These are phyloP conservation scores for Apiospora aurea DNA, from an alignment of 2,329 filamentous ascomycete genomes.

Conservation along the genomic window DNA sequence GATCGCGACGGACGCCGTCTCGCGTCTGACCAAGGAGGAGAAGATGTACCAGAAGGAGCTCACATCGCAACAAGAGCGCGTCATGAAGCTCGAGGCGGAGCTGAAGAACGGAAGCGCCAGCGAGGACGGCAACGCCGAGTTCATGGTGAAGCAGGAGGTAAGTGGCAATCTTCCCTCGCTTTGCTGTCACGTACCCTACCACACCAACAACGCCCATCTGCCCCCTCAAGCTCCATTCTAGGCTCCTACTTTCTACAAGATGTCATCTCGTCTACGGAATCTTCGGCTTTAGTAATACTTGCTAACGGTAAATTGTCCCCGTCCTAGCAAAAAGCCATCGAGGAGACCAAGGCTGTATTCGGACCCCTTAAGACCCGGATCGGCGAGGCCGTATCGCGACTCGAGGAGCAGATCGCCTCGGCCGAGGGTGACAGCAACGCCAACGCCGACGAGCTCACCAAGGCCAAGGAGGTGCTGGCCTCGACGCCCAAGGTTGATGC, in stretches of 20 bases:
- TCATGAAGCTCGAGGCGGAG: slow-evolving; percentile 72
- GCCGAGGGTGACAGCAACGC: slow-evolving; percentile 54
- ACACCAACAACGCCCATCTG: too few species aligned
- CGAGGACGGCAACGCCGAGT: slow-evolving; percentile 78
- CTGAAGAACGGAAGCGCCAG: slow-evolving; percentile 55
- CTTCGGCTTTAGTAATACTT: background rate
- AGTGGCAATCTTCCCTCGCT: slow-evolving; percentile 31
- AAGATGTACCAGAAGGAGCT: slow-evolving; percentile 89
- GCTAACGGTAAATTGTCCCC: background rate
- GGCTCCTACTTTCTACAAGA: background rate
- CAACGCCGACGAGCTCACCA: slow-evolving; percentile 57
- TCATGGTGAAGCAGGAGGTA: slow-evolving; percentile 86
- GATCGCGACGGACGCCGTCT: slow-evolving; percentile 81
- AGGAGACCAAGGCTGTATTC: slow-evolving; percentile 88
- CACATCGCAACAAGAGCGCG: slow-evolving; percentile 73
- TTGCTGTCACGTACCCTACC: background rate
- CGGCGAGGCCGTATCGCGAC: slow-evolving; percentile 70
- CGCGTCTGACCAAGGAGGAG: slow-evolving; percentile 90
- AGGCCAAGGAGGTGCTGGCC: slow-evolving; percentile 56
- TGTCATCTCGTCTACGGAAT: background rate
- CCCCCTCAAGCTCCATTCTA: slow-evolving; percentile 8
- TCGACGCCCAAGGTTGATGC: slow-evolving; percentile 24
- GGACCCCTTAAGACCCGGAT: slow-evolving; percentile 76
- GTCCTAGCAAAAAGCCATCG: slow-evolving; percentile 75
- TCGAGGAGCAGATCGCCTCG: slow-evolving; percentile 80